Base-by-base conservation (phyloP, 306 rosid genomes). In the Herpetospermum pedunculosum region DNA sequence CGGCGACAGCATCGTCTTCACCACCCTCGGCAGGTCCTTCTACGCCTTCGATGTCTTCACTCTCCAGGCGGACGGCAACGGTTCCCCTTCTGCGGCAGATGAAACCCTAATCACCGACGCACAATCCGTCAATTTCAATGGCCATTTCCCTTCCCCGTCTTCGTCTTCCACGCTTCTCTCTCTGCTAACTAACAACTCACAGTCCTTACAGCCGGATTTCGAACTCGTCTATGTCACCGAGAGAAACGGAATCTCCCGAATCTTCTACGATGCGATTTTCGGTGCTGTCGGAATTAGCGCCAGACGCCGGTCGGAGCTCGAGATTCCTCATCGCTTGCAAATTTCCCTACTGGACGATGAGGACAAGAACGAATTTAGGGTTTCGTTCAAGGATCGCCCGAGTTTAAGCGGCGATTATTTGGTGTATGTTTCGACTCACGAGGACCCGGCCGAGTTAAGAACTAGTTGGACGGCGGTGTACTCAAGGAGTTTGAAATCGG, bases 381-480 rank as follows among this genome's bases (percentile, higher is more conserved):
- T 86, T 78, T 91, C 97, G 0, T 78, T 93, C 77, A 93, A 91
- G 41, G 97, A 93, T 73, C 83, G 75, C 46, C 97, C 98, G 7
- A 86, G 75, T 14, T 21, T 93, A 29, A 79, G 76, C 6, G 89
- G 94, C 0, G 78, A 89, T 2, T 59, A 70, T 53, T 75, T 93
- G 76, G 41, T 93, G 9, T 91, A 89, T 37, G 85, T 91, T 0
- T 93, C 98, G 9, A 93, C 98, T 15, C 94, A 89, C 53, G 92
- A 93, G 58, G 57, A 91, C 73, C 77, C 96, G 0, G 82, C 75
- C 13, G 73, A 65, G 38, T 85, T 91, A 3, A 82, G 96, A 59
- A 81, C 83, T 60, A 90, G 97, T 55, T 87, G 92, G 83, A 82
- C 92, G 0, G 97, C 97, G 8, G 96, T 90, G 70, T 90, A 93